Percentiles rank a stretch among this genome's conserved stretches.
phyloP scores from a whole-genome alignment of 345 rosid genomes.

The Bretschneidera sinensis region DNA sequence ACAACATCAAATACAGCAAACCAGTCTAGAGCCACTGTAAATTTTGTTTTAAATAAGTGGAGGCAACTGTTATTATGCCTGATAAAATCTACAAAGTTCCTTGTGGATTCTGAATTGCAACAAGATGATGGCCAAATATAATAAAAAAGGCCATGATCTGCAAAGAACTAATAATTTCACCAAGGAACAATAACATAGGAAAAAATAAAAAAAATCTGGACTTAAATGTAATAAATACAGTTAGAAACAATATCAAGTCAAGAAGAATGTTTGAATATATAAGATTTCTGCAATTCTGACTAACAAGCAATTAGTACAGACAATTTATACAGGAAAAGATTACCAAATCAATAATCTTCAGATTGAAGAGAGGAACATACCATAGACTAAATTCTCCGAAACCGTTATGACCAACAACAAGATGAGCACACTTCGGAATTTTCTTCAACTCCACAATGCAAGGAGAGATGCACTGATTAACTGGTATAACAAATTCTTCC shows the following conservation, averaged over 20 bases:
- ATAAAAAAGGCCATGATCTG: too few species aligned
- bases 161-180: neutral
- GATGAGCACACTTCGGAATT: constrained; percentile 52
- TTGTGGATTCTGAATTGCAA: too few species aligned
- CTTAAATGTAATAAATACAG: constrained; percentile 1
- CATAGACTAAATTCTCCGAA: constrained; percentile 75
- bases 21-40: too few species aligned
- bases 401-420: constrained; percentile 72
- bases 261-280: neutral
- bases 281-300: constrained; percentile 1
- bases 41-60: too few species aligned
- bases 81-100: too few species aligned
- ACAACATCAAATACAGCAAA: too few species aligned
- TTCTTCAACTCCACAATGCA: constrained; percentile 68
- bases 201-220: constrained; percentile 1
- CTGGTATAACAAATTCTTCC: constrained; percentile 46
- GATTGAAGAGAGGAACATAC: constrained; percentile 38
- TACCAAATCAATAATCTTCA: neutral
- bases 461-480: constrained; percentile 40
- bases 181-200: neutral
- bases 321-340: neutral
- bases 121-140: too few species aligned
- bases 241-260: neutral
- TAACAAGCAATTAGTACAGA: constrained; percentile 5
- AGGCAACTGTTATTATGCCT: too few species aligned